Conservation (phyloP, 306 rosid genomes). For the Cucurbita pepo region DNA sequence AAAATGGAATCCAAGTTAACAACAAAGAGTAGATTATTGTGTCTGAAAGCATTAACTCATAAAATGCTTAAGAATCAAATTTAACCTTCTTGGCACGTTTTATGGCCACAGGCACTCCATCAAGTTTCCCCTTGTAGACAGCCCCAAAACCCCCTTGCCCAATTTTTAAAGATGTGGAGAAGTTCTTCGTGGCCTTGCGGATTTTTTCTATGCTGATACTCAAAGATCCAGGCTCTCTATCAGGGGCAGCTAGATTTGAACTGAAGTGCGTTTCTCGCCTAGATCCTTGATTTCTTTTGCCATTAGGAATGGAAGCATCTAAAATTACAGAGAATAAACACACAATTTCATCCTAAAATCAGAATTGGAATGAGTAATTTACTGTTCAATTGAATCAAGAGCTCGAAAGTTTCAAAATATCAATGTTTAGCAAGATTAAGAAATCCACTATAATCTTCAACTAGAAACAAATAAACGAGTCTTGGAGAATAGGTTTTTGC, state of each 20-base stretch:
- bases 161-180: conserved; percentile 66
- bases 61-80: neutral
- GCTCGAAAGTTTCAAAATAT: neutral
- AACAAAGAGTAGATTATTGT: neutral
- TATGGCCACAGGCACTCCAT: conserved; percentile 64
- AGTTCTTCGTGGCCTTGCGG: conserved; percentile 52
- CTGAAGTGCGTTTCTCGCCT: conserved; percentile 17
- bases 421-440: neutral
- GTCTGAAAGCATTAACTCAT: conserved; percentile 1
- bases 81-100: conserved; percentile 94
- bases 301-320: conserved; percentile 26
- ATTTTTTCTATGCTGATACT: conserved; percentile 63
- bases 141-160: conserved; percentile 98
- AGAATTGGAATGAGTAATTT: neutral
- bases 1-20: neutral
- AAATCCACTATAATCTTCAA: neutral
- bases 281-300: conserved; percentile 30
- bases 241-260: conserved; percentile 23
- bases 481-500: neutral
- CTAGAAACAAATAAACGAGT: neutral
- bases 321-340: conserved; percentile 24
- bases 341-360: neutral
- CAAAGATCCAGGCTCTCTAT: conserved; percentile 35
- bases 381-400: neutral
- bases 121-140: conserved; percentile 67